Conservation (phyloP, 139 green algal species). For the Volvox africanus region DNA sequence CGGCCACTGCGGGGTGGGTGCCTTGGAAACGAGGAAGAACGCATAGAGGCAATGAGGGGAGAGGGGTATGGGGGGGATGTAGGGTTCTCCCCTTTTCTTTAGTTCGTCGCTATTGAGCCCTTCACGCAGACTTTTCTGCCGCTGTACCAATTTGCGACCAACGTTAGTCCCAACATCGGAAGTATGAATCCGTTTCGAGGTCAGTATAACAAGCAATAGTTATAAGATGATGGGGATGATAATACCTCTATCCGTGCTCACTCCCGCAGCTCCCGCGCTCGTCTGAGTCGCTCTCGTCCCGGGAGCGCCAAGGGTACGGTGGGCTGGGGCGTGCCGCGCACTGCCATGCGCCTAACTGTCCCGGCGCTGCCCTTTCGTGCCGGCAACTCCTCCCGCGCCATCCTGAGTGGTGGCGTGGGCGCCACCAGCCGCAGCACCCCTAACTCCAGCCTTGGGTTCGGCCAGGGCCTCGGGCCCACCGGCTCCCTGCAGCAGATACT, state of each 20-base stretch:
- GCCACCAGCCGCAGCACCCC: constrained; percentile 2
- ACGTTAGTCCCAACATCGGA: too few species aligned
- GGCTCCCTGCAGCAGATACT: constrained; percentile 7
- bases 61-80: too few species aligned
- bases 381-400: neutral
- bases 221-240: too few species aligned
- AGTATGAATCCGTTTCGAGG: too few species aligned
- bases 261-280: neutral
- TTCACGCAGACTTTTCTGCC: neutral
- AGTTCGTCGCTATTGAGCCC: neutral
- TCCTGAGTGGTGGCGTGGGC: neutral
- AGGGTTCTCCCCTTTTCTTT: too few species aligned
- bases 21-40: neutral
- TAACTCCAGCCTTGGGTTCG: neutral
- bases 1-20: neutral
- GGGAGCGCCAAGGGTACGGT: constrained; percentile 1
- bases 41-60: neutral
- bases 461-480: neutral
- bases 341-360: neutral
- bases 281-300: neutral
- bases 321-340: neutral
- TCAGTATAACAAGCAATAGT: too few species aligned
- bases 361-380: constrained; percentile 7
- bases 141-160: too few species aligned
- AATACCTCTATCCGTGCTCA: neutral